Base-by-base conservation (phyloP, 2,329 filamentous ascomycete species). In the Colletotrichum sp. region DNA sequence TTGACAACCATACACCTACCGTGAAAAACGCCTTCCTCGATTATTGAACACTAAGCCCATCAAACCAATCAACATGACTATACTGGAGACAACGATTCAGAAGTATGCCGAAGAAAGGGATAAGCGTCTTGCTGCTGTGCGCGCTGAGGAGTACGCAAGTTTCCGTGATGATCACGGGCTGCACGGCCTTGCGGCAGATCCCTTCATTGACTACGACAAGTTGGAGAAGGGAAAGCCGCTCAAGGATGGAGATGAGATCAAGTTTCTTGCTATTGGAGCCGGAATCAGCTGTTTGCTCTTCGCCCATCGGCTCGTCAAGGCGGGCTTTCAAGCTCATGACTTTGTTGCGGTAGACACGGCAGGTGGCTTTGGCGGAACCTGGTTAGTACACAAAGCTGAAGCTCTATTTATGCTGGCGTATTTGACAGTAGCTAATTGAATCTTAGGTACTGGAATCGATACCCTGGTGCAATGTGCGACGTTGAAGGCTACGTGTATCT, bases 381-480 rank as follows among this genome's bases (percentile, higher is more conserved):
- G 22, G 52, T 57, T 3, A 57, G 22, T 5, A 57, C 3, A 15
- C 2, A 57, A 9, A 1, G 22, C 3, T 9, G 8, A 16, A 15
- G 4, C 1, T 25, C 2, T 27, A 3, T 2, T 15, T 57, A 4
- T 5, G 15, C 13, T 25, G 25, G 25, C 22, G 27, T 16, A 27
- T 49, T 1, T 12, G 9, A n/a, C 39, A 5, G 7, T 8, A n/a
- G n/a, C n/a, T n/a, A n/a, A n/a, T n/a, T n/a, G n/a, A n/a, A 88
- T 8, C 88, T 87, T 0, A 90, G 88, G 88, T 89, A 87, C 73
- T 89, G 88, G 86, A 89, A 89, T 73, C 82, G 87, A 0, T 90
- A 88, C 70, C 88, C 88, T 1, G 88, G 87, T 0, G 78, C 88
- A 12, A 84, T 86, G 77, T 93, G 91, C 79, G 91, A 93, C 78